These are phyloP conservation scores for Lepidium campestre DNA, from an alignment of 441 rosid genomes.

Conservation along the genomic window DNA sequence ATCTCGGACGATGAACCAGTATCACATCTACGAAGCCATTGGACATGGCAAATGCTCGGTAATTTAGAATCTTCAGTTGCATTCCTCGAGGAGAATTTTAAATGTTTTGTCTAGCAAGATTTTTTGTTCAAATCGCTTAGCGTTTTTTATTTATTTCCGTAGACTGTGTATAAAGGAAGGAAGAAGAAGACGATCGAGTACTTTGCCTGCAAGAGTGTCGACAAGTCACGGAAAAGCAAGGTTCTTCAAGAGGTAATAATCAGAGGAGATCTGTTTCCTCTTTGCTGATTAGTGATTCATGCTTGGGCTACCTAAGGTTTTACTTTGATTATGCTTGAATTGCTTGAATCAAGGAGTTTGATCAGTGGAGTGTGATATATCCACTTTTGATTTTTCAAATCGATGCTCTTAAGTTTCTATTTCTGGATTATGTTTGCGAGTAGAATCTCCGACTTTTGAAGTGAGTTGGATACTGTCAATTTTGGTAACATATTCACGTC, in stretches of 20 bases:
- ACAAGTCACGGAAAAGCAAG: slow-evolving; percentile 83
- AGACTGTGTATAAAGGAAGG: slow-evolving; percentile 94
- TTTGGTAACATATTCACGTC: neutral
- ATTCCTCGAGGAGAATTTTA: neutral
- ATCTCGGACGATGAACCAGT: slow-evolving; percentile 62
- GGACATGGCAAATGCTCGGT: slow-evolving; percentile 99
- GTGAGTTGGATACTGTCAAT: neutral
- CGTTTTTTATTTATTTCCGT: neutral
- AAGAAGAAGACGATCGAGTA: slow-evolving; percentile 97
- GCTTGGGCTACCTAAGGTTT: neutral
- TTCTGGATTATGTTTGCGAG: slow-evolving; percentile 8
- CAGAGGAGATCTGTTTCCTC: neutral
- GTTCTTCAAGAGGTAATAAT: slow-evolving; percentile 91
- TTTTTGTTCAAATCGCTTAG: neutral
- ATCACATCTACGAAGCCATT: slow-evolving; percentile 90
- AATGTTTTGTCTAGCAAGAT: neutral
- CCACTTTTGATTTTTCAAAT: neutral
- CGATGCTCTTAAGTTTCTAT: slow-evolving; percentile 16
- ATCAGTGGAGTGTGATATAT: neutral
- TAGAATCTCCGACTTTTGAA: neutral
- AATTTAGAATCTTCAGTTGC: slow-evolving; percentile 8
- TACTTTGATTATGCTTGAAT: neutral
- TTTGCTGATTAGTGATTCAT: neutral
- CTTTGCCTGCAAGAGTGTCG: slow-evolving; percentile 90
- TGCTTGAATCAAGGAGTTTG: neutral